Evolutionary conservation across 2,329 filamentous ascomycete genomes (phyloP).

Genomic region (Penicillium occitanis): DNA sequence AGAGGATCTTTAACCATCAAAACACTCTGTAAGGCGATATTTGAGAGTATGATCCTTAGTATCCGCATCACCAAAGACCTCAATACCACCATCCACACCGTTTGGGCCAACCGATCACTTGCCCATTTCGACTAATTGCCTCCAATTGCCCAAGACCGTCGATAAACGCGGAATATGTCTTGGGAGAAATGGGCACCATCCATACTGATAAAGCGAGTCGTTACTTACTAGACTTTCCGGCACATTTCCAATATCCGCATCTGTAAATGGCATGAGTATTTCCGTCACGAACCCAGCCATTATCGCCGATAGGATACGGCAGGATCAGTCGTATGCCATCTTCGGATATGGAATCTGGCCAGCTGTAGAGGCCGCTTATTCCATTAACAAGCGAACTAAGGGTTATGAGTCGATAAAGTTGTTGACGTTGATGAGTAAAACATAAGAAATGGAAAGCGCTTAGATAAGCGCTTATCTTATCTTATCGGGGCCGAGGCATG

Average conservation of each 20-base stretch:
- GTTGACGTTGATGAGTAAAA: no score
- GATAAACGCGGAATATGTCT: conserved; percentile 22
- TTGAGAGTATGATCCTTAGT: conserved; percentile 28
- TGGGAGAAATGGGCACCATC: not conserved
- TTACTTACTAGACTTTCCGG: not conserved
- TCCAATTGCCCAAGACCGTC: conserved; percentile 32
- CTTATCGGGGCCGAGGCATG: conserved; percentile 10
- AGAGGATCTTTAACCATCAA: not conserved
- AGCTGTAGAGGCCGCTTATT: no score
- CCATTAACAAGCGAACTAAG: no score
- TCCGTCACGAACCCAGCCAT: not conserved
- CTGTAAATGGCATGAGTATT: not conserved
- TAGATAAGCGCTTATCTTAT: not conserved
- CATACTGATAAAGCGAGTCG: not conserved
- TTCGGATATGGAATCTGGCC: no score
- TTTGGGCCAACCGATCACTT: conserved; percentile 29
- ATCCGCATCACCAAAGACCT: conserved; percentile 33
- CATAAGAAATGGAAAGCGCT: not conserved
- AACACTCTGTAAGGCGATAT: conserved; percentile 19
- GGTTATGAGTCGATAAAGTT: no score
- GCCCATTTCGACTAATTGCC: conserved; percentile 27
- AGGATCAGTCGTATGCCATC: no score
- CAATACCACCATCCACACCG: conserved; percentile 32
- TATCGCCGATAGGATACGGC: not conserved
- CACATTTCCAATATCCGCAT: not conserved